These are phyloP conservation scores for Arabis alpina DNA, from an alignment of 345 rosid genomes.

Conservation along the genomic window DNA sequence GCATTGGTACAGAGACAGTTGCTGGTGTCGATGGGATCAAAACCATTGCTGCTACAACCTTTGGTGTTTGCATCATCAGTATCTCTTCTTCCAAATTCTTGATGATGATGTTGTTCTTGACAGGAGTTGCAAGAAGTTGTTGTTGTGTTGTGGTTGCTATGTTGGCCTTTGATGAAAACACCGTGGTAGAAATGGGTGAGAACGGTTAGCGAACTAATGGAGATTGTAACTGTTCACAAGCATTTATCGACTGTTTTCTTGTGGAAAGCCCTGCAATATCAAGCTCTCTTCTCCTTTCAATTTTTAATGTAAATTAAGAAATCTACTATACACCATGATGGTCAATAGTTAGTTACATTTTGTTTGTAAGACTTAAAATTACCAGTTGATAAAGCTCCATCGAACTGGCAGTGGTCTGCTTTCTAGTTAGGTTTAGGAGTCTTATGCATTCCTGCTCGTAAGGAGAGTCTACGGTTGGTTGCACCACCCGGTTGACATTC, in stretches of 20 bases:
- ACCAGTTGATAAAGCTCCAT: conserved; percentile 66
- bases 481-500: conserved; percentile 80
- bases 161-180: conserved; percentile 57
- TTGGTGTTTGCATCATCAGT: conserved; percentile 55
- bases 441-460: conserved; percentile 73
- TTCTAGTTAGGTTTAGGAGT: conserved; percentile 72
- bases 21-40: conserved; percentile 67
- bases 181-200: conserved; percentile 67
- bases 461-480: conserved; percentile 69
- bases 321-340: too few species aligned
- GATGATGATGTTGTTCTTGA: conserved; percentile 43
- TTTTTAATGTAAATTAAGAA: neutral
- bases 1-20: conserved; percentile 76
- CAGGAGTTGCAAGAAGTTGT: conserved; percentile 55
- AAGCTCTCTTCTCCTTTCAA: conserved; percentile 68
- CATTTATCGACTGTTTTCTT: conserved; percentile 61
- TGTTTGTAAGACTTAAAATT: conserved; percentile 13
- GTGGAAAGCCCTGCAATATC: conserved; percentile 68
- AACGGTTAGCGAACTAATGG: conserved; percentile 83
- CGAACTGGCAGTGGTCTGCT: conserved; percentile 57
- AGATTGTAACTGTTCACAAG: conserved; percentile 60
- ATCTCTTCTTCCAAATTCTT: conserved; percentile 56
- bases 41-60: conserved; percentile 46
- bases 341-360: too few species aligned
- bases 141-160: conserved; percentile 36